A percentile compares a stretch with the other conserved stretches of the same genome.
Conservation (phyloP, 2,329 filamentous ascomycete species). For the Apiospora kogelbergensis region DNA sequence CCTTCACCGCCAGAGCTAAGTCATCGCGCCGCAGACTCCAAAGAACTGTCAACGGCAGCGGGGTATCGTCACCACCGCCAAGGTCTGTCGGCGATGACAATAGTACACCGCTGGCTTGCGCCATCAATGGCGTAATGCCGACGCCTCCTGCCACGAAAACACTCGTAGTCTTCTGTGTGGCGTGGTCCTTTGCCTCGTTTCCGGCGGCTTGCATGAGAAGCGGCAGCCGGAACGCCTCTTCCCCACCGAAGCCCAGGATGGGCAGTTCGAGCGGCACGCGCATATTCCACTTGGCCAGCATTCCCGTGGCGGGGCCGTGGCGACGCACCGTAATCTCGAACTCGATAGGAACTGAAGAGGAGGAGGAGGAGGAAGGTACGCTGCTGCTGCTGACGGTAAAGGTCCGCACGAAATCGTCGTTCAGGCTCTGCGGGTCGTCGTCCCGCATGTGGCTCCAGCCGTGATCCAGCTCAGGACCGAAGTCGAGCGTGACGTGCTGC, state of each 20-base stretch:
- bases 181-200: slow-evolving; percentile 21
- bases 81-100: slow-evolving; percentile 33
- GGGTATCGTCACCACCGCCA: slow-evolving; percentile 16
- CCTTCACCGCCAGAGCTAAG: slow-evolving; percentile 59
- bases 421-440: slow-evolving; percentile 74
- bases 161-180: slow-evolving; percentile 29
- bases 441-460: slow-evolving; percentile 86
- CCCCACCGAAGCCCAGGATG: slow-evolving; percentile 72
- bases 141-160: slow-evolving; percentile 77
- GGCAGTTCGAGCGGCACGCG: slow-evolving; percentile 59
- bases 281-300: slow-evolving; percentile 60
- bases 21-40: slow-evolving; percentile 69
- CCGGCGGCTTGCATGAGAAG: background rate
- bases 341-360: slow-evolving; percentile 33
- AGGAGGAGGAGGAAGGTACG: background rate
- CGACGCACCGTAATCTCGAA: slow-evolving; percentile 73
- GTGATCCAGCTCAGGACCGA: slow-evolving; percentile 64
- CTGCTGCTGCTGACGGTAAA: slow-evolving; percentile 70
- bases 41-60: slow-evolving; percentile 51
- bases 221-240: slow-evolving; percentile 42
- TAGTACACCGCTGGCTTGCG: slow-evolving; percentile 57
- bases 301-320: slow-evolving; percentile 67
- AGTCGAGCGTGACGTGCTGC: slow-evolving; percentile 77
- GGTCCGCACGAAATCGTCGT: slow-evolving; percentile 81
- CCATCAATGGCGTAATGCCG: slow-evolving; percentile 79